Conservation (phyloP, 2,329 filamentous ascomycete species). For the Cladophialophora yegresii region DNA sequence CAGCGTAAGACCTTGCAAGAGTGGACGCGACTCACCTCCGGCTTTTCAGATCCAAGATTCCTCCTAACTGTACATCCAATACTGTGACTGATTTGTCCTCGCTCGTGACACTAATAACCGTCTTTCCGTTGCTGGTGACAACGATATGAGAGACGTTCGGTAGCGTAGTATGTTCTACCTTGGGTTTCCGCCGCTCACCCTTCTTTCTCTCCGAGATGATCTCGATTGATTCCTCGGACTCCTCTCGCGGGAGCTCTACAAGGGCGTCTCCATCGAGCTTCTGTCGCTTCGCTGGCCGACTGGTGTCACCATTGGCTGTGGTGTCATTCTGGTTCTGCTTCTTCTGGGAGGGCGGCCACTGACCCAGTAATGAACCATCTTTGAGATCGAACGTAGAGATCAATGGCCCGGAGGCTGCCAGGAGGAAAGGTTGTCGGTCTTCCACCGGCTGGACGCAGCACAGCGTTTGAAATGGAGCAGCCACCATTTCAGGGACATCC, state of each 20-base stretch:
- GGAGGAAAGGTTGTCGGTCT: constrained; percentile 54
- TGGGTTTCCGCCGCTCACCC: constrained; percentile 31
- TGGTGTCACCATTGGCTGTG: constrained; percentile 38
- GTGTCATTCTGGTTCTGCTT: constrained; percentile 36
- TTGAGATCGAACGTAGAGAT: constrained; percentile 67
- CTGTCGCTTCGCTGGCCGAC: constrained; percentile 49
- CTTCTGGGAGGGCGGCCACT: constrained; percentile 55
- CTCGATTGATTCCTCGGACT: constrained; percentile 36
- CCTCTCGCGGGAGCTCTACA: constrained; percentile 27
- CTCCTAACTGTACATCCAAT: constrained; percentile 66
- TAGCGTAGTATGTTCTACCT: constrained; percentile 29
- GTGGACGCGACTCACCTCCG: constrained; percentile 59
- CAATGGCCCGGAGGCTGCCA: constrained; percentile 72
- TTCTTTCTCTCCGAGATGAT: constrained; percentile 37
- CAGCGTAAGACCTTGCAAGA: constrained; percentile 31
- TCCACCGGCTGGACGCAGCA: constrained; percentile 42
- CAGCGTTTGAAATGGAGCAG: constrained; percentile 66
- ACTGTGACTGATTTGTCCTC: constrained; percentile 91
- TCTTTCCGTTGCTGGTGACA: constrained; percentile 62
- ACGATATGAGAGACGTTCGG: constrained; percentile 70
- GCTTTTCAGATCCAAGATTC: constrained; percentile 64
- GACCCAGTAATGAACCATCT: constrained; percentile 61
- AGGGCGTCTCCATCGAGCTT: constrained; percentile 39
- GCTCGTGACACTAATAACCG: constrained; percentile 78
- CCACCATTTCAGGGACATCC: constrained; percentile 35